Evolutionary conservation across 805 yeast genomes (phyloP).

Genomic region (Lachancea nothofagi): DNA sequence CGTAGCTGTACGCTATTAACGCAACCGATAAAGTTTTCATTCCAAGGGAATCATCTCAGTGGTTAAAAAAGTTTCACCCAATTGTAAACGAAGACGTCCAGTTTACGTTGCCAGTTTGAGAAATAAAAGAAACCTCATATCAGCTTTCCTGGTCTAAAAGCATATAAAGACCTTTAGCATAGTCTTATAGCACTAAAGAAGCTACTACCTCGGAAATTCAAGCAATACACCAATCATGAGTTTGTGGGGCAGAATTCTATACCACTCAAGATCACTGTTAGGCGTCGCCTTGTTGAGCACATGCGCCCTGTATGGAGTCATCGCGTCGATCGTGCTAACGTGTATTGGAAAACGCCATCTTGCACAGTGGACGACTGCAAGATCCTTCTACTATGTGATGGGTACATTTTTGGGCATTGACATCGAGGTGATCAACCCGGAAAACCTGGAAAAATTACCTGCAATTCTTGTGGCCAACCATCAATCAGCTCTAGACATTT

Average conservation of each 20-base stretch:
- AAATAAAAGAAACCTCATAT: no score
- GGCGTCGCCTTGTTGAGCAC: conserved; percentile 49
- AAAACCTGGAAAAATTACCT: conserved; percentile 54
- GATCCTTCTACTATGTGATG: conserved; percentile 64
- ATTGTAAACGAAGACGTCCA: no score
- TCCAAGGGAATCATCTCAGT: no score
- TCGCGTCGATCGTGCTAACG: conserved; percentile 63
- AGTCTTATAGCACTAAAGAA: no score
- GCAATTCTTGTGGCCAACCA: conserved; percentile 83
- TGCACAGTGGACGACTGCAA: conserved; percentile 86
- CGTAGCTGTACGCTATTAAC: no score
- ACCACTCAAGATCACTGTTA: conserved; percentile 49
- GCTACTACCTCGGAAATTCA: no score
- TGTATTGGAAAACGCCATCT: conserved; percentile 69
- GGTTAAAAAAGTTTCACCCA: no score
- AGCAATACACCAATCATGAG: no score
- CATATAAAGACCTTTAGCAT: no score
- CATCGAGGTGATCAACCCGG: conserved; percentile 63
- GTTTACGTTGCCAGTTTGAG: no score
- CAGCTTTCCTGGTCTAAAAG: no score
- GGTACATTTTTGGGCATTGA: conserved; percentile 61
- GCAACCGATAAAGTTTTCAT: no score
- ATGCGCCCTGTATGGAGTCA: conserved; percentile 70
- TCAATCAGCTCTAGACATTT: conserved; percentile 83
- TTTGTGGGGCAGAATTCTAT: conserved; percentile 38